Conservation (phyloP, 176 grass and related monocot genomes). For the Rhynchospora pubera region DNA sequence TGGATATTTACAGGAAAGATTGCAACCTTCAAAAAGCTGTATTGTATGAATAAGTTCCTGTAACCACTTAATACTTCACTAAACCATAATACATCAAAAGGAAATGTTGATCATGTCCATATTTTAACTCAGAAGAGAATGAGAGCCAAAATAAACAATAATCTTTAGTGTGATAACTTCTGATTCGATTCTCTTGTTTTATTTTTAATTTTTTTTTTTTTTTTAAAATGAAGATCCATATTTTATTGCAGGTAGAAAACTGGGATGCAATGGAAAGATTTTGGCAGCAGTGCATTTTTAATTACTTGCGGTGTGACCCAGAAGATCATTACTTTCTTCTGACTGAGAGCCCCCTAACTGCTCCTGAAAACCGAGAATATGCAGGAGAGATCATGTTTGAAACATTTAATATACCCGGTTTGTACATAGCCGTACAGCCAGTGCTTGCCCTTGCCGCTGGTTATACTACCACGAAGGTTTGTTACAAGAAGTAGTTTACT, state of each 20-base stretch:
- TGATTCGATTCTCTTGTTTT: neutral
- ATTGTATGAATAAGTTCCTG: neutral
- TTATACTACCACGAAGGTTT: conserved; percentile 93
- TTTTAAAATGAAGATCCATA: neutral
- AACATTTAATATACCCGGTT: conserved; percentile 90
- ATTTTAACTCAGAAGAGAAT: neutral
- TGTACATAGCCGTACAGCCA: conserved; percentile 88
- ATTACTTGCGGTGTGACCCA: conserved; percentile 80
- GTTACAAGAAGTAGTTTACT: neutral
- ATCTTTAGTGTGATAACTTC: neutral
- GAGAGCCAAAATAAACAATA: neutral
- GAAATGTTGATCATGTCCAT: neutral
- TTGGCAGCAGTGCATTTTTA: conserved; percentile 98
- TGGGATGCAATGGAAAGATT: conserved; percentile 99
- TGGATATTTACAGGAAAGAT: neutral
- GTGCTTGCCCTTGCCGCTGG: conserved; percentile 92
- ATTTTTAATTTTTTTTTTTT: neutral
- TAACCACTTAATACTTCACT: neutral
- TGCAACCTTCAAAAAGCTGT: neutral
- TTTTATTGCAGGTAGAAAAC: conserved; percentile 61
- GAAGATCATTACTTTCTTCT: conserved; percentile 97
- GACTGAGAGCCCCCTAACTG: conserved; percentile 82
- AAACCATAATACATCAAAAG: neutral
- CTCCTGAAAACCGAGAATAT: conserved; percentile 86
- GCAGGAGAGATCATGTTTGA: conserved; percentile 99